Evolutionary conservation across 768 basidiomycete species (phyloP).

Genomic region (Coprinopsis marcescibilis): DNA sequence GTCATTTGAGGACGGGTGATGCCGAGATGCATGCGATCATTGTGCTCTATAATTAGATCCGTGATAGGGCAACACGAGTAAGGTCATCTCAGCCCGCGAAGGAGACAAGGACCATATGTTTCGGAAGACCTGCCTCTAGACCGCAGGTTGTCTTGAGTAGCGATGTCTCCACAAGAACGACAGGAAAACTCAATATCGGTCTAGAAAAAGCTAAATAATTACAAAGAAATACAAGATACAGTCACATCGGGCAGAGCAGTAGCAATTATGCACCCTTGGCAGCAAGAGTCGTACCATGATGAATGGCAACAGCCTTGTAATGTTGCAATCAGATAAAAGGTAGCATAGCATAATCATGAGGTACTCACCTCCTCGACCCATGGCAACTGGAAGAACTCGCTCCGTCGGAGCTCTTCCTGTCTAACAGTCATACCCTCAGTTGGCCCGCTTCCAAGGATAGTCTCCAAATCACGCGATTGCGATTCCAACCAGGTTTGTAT

Average conservation of each 20-base stretch:
- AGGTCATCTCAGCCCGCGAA: too few relatives aligned
- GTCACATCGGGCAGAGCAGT: neutral
- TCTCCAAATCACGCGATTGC: slow-evolving; percentile 88
- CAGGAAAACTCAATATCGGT: too few relatives aligned
- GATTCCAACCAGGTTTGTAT: slow-evolving; percentile 90
- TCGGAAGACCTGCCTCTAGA: too few relatives aligned
- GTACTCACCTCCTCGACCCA: slow-evolving; percentile 74
- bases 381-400: slow-evolving; percentile 86
- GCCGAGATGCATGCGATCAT: neutral
- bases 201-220: too few relatives aligned
- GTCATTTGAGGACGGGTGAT: neutral
- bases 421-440: slow-evolving; percentile 72
- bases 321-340: neutral
- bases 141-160: too few relatives aligned
- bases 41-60: neutral
- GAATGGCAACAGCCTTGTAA: slow-evolving; percentile 72
- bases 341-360: slow-evolving; percentile 1
- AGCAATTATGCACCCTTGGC: slow-evolving; percentile 22
- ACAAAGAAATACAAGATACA: neutral
- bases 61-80: too few relatives aligned
- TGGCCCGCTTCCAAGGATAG: slow-evolving; percentile 81
- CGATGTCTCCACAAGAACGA: too few relatives aligned
- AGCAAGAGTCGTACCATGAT: slow-evolving; percentile 73
- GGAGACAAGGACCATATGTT: too few relatives aligned
- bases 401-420: slow-evolving; percentile 84